phyloP scores from a whole-genome alignment of 805 yeast genomes.

The Alloascoidea hylecoeti region DNA sequence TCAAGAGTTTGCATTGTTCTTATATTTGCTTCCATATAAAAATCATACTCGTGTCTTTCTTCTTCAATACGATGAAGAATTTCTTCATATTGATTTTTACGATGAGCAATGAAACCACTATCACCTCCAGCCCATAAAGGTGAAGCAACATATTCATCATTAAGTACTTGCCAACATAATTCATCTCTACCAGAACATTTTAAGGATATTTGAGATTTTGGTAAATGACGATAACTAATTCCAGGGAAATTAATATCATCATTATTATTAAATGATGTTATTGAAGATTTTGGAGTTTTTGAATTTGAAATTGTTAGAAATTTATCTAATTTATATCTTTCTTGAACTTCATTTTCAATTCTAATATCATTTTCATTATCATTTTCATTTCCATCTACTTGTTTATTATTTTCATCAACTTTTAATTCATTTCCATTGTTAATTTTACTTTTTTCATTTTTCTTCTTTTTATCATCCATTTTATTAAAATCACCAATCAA shows the following conservation, averaged over 20 bases:
- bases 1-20: constrained; percentile 93
- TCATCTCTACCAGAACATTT: constrained; percentile 99
- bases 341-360: too few species aligned
- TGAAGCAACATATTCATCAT: constrained; percentile 99
- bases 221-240: constrained; percentile 79
- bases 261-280: too few species aligned
- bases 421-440: too few species aligned
- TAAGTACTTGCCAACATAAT: constrained; percentile 97
- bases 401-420: too few species aligned
- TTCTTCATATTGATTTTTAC: constrained; percentile 96
- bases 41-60: constrained; percentile 95
- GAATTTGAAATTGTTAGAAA: too few species aligned
- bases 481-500: constrained; percentile 65
- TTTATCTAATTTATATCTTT: too few species aligned
- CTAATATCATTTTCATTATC: too few species aligned
- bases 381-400: too few species aligned
- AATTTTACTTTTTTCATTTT: too few species aligned
- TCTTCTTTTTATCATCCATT: constrained; percentile 62
- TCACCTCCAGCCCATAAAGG: constrained; percentile 99
- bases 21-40: constrained; percentile 86
- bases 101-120: constrained; percentile 96
- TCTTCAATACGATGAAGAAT: constrained; percentile 90
- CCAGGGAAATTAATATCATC: too few species aligned
- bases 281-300: too few species aligned
- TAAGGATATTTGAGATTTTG: constrained; percentile 89